phyloP scores from a whole-genome alignment of 495 filamentous ascomycete species.

The Lophiostoma macrostomum region DNA sequence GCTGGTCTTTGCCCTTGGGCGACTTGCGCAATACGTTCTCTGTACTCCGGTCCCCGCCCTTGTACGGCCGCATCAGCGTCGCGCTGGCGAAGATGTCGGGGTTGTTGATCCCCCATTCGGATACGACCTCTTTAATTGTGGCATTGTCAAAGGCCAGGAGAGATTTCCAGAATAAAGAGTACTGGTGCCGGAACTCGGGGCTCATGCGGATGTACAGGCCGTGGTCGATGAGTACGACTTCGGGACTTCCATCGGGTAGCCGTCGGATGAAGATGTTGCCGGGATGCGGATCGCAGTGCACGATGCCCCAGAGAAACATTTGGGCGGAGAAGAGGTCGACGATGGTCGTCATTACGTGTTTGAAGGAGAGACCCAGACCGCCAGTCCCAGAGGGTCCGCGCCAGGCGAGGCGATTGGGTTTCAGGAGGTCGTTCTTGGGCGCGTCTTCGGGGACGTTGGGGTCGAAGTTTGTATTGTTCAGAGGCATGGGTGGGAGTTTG shows the following conservation, averaged over 20 bases:
- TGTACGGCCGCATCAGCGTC: conserved; percentile 85
- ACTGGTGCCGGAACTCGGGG: conserved; percentile 80
- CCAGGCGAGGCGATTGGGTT: conserved; percentile 79
- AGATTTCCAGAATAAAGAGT: conserved; percentile 88
- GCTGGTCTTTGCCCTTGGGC: conserved; percentile 55
- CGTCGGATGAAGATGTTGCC: conserved; percentile 96
- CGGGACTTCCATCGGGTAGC: conserved; percentile 71
- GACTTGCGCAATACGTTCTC: conserved; percentile 54
- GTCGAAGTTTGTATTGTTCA: conserved; percentile 41
- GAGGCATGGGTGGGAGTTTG: conserved; percentile 55
- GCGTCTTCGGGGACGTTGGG: conserved; percentile 46
- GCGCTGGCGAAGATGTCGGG: conserved; percentile 87
- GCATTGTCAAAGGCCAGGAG: conserved; percentile 90
- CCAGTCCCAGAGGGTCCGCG: conserved; percentile 64
- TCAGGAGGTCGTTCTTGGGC: conserved; percentile 50
- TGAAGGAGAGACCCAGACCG: conserved; percentile 76
- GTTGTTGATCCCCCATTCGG: conserved; percentile 80
- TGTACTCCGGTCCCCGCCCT: conserved; percentile 71
- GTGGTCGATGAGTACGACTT: conserved; percentile 95
- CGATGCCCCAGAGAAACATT: conserved; percentile 92
- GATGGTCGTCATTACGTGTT: conserved; percentile 92
- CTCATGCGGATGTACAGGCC: conserved; percentile 91
- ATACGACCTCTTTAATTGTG: conserved; percentile 66
- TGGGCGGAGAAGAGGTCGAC: conserved; percentile 91
- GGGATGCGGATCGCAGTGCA: conserved; percentile 95